phyloP scores from a whole-genome alignment of 805 yeast species.

The Barnettozyma californica region DNA sequence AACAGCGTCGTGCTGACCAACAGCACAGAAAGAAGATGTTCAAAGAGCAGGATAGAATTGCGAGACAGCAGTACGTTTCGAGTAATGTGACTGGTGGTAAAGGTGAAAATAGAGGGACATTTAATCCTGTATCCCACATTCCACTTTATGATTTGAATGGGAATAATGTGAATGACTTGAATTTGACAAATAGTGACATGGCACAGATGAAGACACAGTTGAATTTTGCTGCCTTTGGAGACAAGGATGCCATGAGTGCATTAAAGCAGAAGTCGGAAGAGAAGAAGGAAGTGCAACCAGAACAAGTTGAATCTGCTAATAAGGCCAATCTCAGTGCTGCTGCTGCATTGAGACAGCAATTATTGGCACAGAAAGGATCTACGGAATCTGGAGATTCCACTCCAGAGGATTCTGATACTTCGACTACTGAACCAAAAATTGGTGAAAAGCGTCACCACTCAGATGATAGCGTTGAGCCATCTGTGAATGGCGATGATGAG shows the following conservation, averaged over 20 bases:
- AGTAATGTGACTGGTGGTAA: constrained; percentile 59
- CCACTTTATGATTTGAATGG: constrained; percentile 78
- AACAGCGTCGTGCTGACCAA: constrained; percentile 61
- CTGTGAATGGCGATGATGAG: constrained; percentile 17
- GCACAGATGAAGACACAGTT: constrained; percentile 57
- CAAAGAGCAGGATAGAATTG: constrained; percentile 39
- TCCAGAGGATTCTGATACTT: constrained; percentile 6
- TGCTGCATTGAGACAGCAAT: constrained; percentile 35
- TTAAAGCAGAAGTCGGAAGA: constrained; percentile 2
- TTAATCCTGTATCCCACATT: constrained; percentile 61
- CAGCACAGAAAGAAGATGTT: constrained; percentile 51
- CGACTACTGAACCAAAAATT: neutral
- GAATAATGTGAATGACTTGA: constrained; percentile 59
- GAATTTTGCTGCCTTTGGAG: constrained; percentile 67
- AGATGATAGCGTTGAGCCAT: neutral
- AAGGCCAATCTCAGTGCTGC: constrained; percentile 40
- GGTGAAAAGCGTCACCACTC: constrained; percentile 19
- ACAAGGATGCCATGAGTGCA: constrained; percentile 23
- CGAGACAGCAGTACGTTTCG: constrained; percentile 40
- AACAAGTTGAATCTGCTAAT: constrained; percentile 28
- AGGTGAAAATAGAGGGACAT: constrained; percentile 59
- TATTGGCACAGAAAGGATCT: constrained; percentile 27
- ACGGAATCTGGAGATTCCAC: constrained; percentile 14
- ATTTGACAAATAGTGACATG: constrained; percentile 64
- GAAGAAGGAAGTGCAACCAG: constrained; percentile 19